These are phyloP conservation scores for Plasmopara viticola DNA, from an alignment of 352 stramenopile species.

Conservation along the genomic window DNA sequence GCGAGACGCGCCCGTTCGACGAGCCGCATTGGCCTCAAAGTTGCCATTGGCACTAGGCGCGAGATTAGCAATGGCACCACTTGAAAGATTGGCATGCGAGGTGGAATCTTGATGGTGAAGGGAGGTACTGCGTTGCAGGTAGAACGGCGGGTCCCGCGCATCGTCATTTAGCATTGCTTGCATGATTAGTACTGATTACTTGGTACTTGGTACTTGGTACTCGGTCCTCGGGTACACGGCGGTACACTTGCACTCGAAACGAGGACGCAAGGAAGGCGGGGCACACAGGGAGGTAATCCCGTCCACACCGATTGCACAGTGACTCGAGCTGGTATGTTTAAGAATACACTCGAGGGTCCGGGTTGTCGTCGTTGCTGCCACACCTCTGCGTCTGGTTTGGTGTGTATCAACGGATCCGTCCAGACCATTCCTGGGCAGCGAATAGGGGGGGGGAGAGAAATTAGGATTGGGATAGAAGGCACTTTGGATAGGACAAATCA, in stretches of 20 bases:
- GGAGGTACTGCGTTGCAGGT: slow-evolving; percentile 25
- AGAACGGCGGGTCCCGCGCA: slow-evolving; percentile 26
- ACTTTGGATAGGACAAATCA: slow-evolving; percentile 25
- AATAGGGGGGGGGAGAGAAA: slow-evolving; percentile 8
- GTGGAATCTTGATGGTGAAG: slow-evolving; percentile 12
- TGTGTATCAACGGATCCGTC: slow-evolving; percentile 27
- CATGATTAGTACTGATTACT: slow-evolving; percentile 17
- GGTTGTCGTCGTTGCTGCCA: slow-evolving; percentile 11
- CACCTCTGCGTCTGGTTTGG: slow-evolving; percentile 22
- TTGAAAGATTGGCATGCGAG: slow-evolving; percentile 24
- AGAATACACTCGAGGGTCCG: slow-evolving; percentile 22
- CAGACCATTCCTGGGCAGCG: slow-evolving; percentile 19
- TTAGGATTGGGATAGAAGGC: too few species aligned
- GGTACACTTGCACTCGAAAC: background rate
- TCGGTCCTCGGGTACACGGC: background rate
- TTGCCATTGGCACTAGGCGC: slow-evolving; percentile 20
- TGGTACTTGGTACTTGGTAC: background rate
- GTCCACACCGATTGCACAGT: slow-evolving; percentile 26
- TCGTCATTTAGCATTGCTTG: slow-evolving; percentile 33
- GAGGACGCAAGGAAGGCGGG: background rate
- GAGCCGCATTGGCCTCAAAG: slow-evolving; percentile 3
- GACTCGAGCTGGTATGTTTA: slow-evolving; percentile 28
- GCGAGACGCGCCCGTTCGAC: slow-evolving; percentile 16
- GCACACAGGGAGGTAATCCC: slow-evolving; percentile 14
- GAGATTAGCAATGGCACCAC: slow-evolving; percentile 25